These are phyloP conservation scores for Candida yuanshanica DNA, from an alignment of 805 yeast genomes.

Conservation along the genomic window DNA sequence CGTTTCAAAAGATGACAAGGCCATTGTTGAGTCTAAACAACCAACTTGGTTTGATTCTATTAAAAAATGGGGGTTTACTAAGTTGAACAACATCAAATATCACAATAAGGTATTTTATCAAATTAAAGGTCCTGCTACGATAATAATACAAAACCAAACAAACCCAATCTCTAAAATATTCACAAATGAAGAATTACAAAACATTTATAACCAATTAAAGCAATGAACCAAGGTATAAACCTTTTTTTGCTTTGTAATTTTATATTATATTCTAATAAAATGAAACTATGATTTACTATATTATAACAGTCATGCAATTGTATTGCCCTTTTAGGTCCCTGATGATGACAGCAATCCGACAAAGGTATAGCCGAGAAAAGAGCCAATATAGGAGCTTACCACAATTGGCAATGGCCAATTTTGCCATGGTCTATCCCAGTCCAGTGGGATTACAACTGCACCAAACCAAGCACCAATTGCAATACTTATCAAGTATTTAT, in stretches of 20 bases:
- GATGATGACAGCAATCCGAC: constrained; percentile 26
- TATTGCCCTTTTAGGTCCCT: no score
- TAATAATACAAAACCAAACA: constrained; percentile 21
- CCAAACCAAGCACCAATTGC: constrained; percentile 85
- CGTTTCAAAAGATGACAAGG: not conserved
- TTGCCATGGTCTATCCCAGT: constrained; percentile 99
- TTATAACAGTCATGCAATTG: not conserved
- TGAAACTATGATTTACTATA: not conserved
- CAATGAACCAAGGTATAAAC: constrained; percentile 1
- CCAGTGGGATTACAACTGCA: constrained; percentile 88
- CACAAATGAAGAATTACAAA: constrained; percentile 9
- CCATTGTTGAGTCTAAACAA: not conserved
- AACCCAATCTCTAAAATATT: constrained; percentile 4
- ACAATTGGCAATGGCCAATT: constrained; percentile 88
- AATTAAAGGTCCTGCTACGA: constrained; percentile 27
- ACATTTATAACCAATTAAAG: constrained; percentile 12
- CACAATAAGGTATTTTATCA: constrained; percentile 20
- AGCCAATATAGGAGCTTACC: constrained; percentile 74
- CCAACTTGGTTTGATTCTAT: constrained; percentile 4
- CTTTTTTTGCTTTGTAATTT: not conserved
- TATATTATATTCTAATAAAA: not conserved
- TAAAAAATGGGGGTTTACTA: constrained; percentile 12
- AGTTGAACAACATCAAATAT: constrained; percentile 10
- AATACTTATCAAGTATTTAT: constrained; percentile 29
- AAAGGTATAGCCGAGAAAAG: constrained; percentile 50